These are phyloP conservation scores for Poronia punctata DNA, from an alignment of 495 filamentous ascomycete species.

Conservation along the genomic window DNA sequence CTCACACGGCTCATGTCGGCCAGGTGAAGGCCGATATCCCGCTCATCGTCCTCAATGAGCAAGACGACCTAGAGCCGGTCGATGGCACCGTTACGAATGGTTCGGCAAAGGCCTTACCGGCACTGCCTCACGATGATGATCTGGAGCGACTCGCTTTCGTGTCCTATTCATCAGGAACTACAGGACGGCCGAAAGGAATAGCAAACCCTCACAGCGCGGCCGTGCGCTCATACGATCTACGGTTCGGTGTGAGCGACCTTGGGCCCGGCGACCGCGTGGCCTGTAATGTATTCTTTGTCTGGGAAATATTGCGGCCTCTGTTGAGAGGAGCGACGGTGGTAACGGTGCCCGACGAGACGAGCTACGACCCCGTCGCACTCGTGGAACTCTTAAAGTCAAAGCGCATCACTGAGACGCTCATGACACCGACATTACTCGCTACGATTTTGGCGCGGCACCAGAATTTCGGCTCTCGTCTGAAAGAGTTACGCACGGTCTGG, in stretches of 20 bases:
- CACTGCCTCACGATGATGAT: slow-evolving; percentile 50
- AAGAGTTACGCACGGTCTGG: slow-evolving; percentile 56
- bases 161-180: slow-evolving; percentile 60
- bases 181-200: slow-evolving; percentile 64
- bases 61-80: slow-evolving; percentile 18
- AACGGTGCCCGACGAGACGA: slow-evolving; percentile 57
- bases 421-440: slow-evolving; percentile 65
- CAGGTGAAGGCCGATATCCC: slow-evolving; percentile 52
- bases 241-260: slow-evolving; percentile 56
- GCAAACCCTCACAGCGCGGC: slow-evolving; percentile 60
- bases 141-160: slow-evolving; percentile 60
- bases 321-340: slow-evolving; percentile 61
- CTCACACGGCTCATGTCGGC: slow-evolving; percentile 44
- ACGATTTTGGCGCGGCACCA: slow-evolving; percentile 55
- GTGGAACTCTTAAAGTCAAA: slow-evolving; percentile 55
- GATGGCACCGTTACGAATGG: slow-evolving; percentile 23
- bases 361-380: slow-evolving; percentile 59
- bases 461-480: slow-evolving; percentile 48
- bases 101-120: slow-evolving; percentile 28
- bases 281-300: slow-evolving; percentile 70
- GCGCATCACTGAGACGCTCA: slow-evolving; percentile 59
- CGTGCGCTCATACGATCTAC: slow-evolving; percentile 57
- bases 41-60: slow-evolving; percentile 49
- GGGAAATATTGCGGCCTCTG: slow-evolving; percentile 67
- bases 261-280: slow-evolving; percentile 59